Evolutionary conservation across 306 rosid genomes (phyloP).

Genomic region (Castanospermum australe): DNA sequence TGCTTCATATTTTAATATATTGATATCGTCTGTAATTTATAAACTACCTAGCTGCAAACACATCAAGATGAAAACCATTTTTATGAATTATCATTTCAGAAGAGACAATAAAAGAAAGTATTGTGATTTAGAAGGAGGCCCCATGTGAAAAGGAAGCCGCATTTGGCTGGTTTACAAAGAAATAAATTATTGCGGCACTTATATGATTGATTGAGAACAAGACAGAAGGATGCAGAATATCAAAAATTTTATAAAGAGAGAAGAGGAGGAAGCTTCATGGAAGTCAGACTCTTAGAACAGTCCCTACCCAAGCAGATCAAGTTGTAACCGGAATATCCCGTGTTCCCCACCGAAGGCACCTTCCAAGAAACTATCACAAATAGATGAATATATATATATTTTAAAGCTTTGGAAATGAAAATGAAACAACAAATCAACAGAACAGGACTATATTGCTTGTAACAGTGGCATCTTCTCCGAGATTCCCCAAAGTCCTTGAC

Average conservation of each 20-base stretch:
- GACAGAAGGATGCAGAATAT: conserved; percentile 16
- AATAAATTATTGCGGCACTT: conserved; percentile 16
- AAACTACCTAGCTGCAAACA: not conserved
- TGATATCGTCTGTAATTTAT: not conserved
- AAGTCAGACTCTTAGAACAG: conserved; percentile 40
- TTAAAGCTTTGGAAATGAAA: not conserved
- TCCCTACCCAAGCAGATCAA: conserved; percentile 28
- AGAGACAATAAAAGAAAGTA: not conserved
- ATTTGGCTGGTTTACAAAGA: no score
- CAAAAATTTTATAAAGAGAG: not conserved
- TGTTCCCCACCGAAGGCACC: conserved; percentile 41
- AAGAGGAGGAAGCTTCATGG: conserved; percentile 69
- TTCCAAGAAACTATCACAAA: conserved; percentile 60
- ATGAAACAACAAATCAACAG: not conserved
- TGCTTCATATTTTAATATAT: not conserved
- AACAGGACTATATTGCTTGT: not conserved
- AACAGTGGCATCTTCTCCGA: not conserved
- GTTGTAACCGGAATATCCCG: conserved; percentile 27
- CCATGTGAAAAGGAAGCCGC: conserved; percentile 6
- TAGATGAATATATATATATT: not conserved
- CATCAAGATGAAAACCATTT: not conserved
- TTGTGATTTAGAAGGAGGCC: not conserved
- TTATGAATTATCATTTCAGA: not conserved
- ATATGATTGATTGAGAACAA: conserved; percentile 15
- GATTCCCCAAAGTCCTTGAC: conserved; percentile 15